These are phyloP conservation scores for Polygonum maritimum DNA, from an alignment of 148 eudicot species.

Conservation along the genomic window DNA sequence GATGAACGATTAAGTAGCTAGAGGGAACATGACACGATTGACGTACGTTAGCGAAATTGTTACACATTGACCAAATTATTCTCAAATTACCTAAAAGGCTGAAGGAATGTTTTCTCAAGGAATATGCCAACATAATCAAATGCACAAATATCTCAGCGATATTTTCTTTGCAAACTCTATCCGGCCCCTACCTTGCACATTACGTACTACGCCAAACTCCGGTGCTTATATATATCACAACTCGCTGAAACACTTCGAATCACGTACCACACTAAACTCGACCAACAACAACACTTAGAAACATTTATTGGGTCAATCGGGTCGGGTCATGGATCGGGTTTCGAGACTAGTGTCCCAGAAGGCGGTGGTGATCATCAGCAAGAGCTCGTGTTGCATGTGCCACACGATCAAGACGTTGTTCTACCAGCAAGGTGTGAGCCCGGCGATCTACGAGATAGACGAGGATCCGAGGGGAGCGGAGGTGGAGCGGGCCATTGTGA, in stretches of 20 bases:
- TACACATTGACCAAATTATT: too few species aligned
- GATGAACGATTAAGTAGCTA: too few species aligned
- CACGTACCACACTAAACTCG: background rate
- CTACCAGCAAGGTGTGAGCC: conserved; percentile 20
- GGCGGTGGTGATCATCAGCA: conserved; percentile 27
- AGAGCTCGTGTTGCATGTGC: conserved; percentile 27
- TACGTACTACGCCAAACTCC: too few species aligned
- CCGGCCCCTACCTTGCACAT: background rate
- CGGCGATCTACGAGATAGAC: conserved; percentile 20
- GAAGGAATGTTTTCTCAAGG: background rate
- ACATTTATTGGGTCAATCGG: too few species aligned
- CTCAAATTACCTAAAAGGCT: background rate
- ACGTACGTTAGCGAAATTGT: too few species aligned
- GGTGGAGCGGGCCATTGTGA: conserved; percentile 23
- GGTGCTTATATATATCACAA: too few species aligned
- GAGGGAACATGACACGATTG: too few species aligned
- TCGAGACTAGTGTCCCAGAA: conserved; percentile 13
- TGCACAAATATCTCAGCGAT: background rate
- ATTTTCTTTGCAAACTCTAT: background rate
- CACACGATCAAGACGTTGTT: conserved; percentile 15
- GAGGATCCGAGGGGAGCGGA: conserved; percentile 23
- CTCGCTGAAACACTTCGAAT: too few species aligned
- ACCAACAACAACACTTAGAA: background rate
- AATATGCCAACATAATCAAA: background rate
- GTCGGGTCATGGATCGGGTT: conserved; percentile 15